phyloP scores from a whole-genome alignment of 2,329 filamentous ascomycete genomes.

The Fusarium musae region DNA sequence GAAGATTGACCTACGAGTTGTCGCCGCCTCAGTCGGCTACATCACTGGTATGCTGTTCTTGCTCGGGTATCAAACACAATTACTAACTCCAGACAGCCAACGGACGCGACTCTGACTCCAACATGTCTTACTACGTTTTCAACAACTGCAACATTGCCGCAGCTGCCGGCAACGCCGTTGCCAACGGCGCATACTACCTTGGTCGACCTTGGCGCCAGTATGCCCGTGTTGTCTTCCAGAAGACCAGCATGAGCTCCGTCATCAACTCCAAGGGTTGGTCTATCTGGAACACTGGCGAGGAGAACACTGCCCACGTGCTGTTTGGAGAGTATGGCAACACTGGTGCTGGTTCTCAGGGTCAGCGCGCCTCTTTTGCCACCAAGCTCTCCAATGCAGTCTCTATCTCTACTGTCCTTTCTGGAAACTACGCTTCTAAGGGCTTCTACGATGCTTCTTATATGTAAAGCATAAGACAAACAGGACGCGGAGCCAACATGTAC shows the following conservation, averaged over 20 bases:
- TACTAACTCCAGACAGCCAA: slow-evolving; percentile 48
- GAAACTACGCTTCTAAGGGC: slow-evolving; percentile 32
- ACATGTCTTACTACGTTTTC: slow-evolving; percentile 58
- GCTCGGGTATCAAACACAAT: fast-evolving
- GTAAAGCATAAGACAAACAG: background rate
- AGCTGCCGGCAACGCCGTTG: slow-evolving; percentile 51
- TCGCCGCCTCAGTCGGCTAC: slow-evolving; percentile 51
- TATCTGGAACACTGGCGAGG: slow-evolving; percentile 61
- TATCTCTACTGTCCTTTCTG: slow-evolving; percentile 45
- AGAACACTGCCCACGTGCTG: slow-evolving; percentile 62
- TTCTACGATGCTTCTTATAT: slow-evolving; percentile 39
- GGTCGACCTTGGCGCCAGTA: slow-evolving; percentile 61
- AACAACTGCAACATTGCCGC: slow-evolving; percentile 57
- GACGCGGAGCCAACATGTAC: background rate
- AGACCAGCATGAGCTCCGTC: slow-evolving; percentile 62
- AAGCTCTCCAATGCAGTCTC: slow-evolving; percentile 50
- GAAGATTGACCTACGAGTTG: slow-evolving; percentile 53
- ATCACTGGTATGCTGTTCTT: slow-evolving; percentile 52
- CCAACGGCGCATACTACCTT: slow-evolving; percentile 56
- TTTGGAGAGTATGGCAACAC: slow-evolving; percentile 71
- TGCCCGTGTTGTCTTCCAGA: slow-evolving; percentile 60
- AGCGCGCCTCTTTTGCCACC: slow-evolving; percentile 45
- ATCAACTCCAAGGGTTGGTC: slow-evolving; percentile 70
- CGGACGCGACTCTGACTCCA: slow-evolving; percentile 50
- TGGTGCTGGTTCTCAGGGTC: slow-evolving; percentile 65